Conservation (phyloP, 148 eudicot species). For the Arbutus unedo region DNA sequence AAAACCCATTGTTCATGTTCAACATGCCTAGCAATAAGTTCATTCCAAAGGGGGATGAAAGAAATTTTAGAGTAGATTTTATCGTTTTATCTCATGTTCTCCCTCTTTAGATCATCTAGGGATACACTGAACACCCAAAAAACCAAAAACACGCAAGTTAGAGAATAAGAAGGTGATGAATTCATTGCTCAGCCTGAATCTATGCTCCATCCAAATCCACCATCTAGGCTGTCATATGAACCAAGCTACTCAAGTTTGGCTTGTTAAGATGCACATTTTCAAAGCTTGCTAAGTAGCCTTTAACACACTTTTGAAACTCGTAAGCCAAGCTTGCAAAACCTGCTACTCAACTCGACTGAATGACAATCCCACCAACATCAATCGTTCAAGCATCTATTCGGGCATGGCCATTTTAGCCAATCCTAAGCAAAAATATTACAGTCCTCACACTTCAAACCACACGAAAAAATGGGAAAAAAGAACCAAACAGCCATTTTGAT, state of each 20-base stretch:
- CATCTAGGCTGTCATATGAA: neutral
- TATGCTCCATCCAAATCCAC: neutral
- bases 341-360: neutral
- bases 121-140: neutral
- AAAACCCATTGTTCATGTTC: no score
- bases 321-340: neutral
- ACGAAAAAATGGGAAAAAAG: neutral
- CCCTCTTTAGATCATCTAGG: neutral
- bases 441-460: neutral
- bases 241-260: neutral
- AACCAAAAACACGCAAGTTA: no score
- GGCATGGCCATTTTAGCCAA: neutral
- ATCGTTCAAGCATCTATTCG: neutral
- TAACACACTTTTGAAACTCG: neutral
- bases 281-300: neutral
- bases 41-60: neutral
- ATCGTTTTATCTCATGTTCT: neutral
- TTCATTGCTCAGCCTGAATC: neutral
- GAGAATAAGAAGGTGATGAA: neutral
- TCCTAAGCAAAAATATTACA: neutral
- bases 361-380: neutral
- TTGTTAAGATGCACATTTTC: neutral
- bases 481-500: constrained; percentile 7
- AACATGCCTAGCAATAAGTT: neutral
- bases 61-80: neutral